Evolutionary conservation across 306 rosid genomes (phyloP), one percentile per base, ranked within the genome.

Genomic region (Prunus kanzakura): DNA sequence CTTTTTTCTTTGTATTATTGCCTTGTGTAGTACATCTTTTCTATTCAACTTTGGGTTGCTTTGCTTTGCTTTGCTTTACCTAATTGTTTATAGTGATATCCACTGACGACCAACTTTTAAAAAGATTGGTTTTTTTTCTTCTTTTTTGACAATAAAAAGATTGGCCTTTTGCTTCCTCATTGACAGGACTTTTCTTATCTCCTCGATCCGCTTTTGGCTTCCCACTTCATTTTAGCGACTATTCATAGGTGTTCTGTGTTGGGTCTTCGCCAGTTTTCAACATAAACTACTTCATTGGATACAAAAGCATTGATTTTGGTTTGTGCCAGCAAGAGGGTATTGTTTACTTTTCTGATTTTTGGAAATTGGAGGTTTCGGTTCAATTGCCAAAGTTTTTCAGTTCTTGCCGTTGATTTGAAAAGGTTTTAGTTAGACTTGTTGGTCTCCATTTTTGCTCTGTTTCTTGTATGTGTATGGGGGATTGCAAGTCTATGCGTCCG

Each of bases 391-490:
- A 73, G 54, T 32, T 46, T 11, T 64, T 27, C 66, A 61, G 12
- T 19, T 25, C 67, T 54, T 61, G 58, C 69, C 63, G 57, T 81
- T 78, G 79, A 75, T 64, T 76, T 49, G 41, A 79, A 72, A 57
- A 65, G 80, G 71, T 49, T 56, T 58, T 75, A 70, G 63, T 49
- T 69, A 15, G 67, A 15, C 10, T 70, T 54, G 51, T 41, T 77
- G 67, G 74, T 78, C 22, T 69, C 77, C 41, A 10, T 60, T 73
- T 27, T 77, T 70, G 47, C 46, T 77, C 20, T 78, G 78, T 46
- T 86, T 87, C 65, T 80, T 20, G 74, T 72, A 41, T 88, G 88
- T 83, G 76, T 29, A 86, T 86, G 75, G 93, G 77, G 80, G 96
- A 91, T 32, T 79, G 76, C 73, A 85, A 75, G 79, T 75, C 75